phyloP scores from a whole-genome alignment of 345 rosid genomes.

The Populus euphratica region DNA sequence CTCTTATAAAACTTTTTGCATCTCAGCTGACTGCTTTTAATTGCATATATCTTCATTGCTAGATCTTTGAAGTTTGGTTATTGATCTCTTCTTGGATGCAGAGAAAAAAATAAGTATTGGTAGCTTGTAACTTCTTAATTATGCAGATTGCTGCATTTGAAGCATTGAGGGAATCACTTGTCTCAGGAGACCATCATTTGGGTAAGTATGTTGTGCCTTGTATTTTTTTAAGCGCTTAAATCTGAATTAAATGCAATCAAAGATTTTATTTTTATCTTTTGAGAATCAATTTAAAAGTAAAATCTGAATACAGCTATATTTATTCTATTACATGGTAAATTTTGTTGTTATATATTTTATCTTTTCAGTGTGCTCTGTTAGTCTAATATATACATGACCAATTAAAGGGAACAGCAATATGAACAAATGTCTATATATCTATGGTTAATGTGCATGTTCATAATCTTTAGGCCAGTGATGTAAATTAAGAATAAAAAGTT shows the following conservation, averaged over 20 bases:
- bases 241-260: not conserved
- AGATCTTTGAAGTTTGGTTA: not conserved
- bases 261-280: not conserved
- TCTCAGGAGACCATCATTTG: constrained; percentile 38
- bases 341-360: no score
- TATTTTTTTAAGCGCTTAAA: not conserved
- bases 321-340: no score
- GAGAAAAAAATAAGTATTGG: not conserved
- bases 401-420: not conserved
- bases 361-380: not conserved
- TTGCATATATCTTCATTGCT: not conserved
- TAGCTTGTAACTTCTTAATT: constrained; percentile 18
- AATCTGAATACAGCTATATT: no score
- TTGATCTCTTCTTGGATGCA: not conserved
- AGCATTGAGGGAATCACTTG: constrained; percentile 52
- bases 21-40: not conserved
- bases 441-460: not conserved
- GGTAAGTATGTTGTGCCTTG: constrained; percentile 35
- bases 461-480: not conserved
- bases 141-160: constrained; percentile 78
- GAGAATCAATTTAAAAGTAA: not conserved
- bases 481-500: no score
- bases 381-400: not conserved
- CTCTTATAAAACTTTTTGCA: not conserved
- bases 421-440: not conserved